These are phyloP conservation scores for Pestalotiopsis sp. DNA, from an alignment of 2,329 filamentous ascomycete species.

Conservation along the genomic window DNA sequence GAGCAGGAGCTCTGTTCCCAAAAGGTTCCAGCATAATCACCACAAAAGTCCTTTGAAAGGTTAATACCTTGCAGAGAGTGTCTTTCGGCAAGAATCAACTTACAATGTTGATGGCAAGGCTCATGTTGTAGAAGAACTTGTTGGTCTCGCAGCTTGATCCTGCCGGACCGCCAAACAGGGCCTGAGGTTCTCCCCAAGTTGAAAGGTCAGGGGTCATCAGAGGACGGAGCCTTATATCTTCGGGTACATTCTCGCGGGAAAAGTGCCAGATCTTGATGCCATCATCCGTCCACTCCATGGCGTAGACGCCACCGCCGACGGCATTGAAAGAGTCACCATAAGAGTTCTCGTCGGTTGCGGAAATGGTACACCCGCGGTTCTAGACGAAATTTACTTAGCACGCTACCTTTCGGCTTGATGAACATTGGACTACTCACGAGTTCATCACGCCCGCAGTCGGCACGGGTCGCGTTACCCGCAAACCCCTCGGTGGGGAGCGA, in stretches of 20 bases:
- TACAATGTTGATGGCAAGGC: conserved; percentile 72
- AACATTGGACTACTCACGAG: neutral
- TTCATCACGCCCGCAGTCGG: conserved; percentile 26
- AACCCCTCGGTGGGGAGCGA: conserved; percentile 25
- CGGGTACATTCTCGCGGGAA: conserved; percentile 64
- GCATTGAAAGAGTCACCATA: conserved; percentile 71
- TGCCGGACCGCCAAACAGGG: conserved; percentile 63
- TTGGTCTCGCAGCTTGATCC: conserved; percentile 66
- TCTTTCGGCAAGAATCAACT: conserved; percentile 12
- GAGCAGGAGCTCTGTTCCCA: conserved; percentile 46
- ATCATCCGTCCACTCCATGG: conserved; percentile 69
- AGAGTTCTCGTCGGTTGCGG: conserved; percentile 44
- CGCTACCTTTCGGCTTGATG: neutral
- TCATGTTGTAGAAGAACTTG: conserved; percentile 67
- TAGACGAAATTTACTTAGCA: conserved; percentile 17
- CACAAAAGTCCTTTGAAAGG: conserved; percentile 66
- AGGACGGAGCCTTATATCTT: conserved; percentile 59
- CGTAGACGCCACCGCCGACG: conserved; percentile 69
- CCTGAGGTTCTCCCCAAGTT: conserved; percentile 70
- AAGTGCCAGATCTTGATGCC: conserved; percentile 81
- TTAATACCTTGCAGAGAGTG: neutral
- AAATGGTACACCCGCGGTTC: conserved; percentile 51
- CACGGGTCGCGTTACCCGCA: conserved; percentile 23
- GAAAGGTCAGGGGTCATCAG: conserved; percentile 60
- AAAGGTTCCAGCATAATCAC: conserved; percentile 66